A percentile compares a stretch with the other conserved stretches of the same genome.
Evolutionary conservation across 345 rosid genomes (phyloP).

Genomic region (Lenwebbia sp.): DNA sequence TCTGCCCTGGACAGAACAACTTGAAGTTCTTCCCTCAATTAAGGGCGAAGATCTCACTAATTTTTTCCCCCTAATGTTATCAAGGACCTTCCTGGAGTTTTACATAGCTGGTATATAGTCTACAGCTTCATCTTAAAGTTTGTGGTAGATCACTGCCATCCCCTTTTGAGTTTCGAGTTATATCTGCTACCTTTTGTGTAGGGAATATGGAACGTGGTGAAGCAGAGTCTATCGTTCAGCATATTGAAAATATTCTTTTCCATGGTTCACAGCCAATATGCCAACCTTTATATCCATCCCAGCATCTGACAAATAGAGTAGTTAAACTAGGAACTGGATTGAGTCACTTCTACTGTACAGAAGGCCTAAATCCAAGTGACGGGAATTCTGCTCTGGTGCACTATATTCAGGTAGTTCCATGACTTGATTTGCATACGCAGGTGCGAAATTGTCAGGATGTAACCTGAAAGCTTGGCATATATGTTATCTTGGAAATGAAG

Average conservation of each 20-base stretch:
- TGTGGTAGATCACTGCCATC: neutral
- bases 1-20: conserved; percentile 72
- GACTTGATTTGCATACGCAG: neutral
- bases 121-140: neutral
- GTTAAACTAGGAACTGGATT: conserved; percentile 56
- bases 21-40: conserved; percentile 52
- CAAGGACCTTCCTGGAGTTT: conserved; percentile 69
- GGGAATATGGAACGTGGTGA: conserved; percentile 68
- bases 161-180: neutral
- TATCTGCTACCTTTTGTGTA: conserved; percentile 7
- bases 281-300: conserved; percentile 71
- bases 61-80: conserved; percentile 63
- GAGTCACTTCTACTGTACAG: conserved; percentile 40
- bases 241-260: conserved; percentile 50
- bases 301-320: conserved; percentile 65
- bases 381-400: conserved; percentile 81
- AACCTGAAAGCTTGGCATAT: neutral
- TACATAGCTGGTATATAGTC: conserved; percentile 51
- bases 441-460: neutral
- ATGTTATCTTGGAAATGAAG: neutral
- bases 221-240: conserved; percentile 57
- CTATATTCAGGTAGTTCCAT: conserved; percentile 63
- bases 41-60: conserved; percentile 54
- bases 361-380: conserved; percentile 68
- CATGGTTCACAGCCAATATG: conserved; percentile 46